Conservation (phyloP, 305 asterid species). For the Stenogyne calaminthoides region DNA sequence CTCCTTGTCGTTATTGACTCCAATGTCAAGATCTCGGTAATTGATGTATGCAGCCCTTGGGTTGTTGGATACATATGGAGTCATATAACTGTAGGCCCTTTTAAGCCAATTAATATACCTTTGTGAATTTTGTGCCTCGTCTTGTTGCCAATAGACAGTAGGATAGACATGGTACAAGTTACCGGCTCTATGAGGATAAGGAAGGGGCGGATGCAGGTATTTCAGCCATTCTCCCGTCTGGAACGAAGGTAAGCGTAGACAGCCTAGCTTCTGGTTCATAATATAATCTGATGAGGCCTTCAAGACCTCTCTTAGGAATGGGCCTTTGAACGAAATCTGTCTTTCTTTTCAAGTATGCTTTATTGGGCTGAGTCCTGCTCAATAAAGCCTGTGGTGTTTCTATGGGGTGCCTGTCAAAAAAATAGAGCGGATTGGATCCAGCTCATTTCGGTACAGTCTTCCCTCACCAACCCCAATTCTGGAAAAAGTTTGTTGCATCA, state of each 20-base stretch:
- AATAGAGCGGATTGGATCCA: conserved; percentile 15
- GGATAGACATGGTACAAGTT: conserved; percentile 24
- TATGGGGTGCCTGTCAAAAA: neutral
- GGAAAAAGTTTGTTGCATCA: conserved; percentile 24
- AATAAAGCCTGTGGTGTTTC: neutral
- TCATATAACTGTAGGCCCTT: conserved; percentile 2
- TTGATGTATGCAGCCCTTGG: conserved; percentile 17
- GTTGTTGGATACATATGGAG: neutral
- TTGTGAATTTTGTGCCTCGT: neutral
- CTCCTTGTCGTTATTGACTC: neutral
- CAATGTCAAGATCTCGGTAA: conserved; percentile 32
- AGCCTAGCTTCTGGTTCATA: neutral
- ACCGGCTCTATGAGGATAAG: conserved; percentile 37
- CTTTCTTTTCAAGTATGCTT: conserved; percentile 29
- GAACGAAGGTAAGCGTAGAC: neutral
- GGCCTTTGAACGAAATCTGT: conserved; percentile 34
- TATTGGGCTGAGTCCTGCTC: neutral
- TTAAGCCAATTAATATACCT: conserved; percentile 15
- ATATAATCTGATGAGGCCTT: conserved; percentile 24
- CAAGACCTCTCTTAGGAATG: conserved; percentile 21
- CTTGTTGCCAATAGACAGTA: neutral
- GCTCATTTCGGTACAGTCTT: conserved; percentile 17
- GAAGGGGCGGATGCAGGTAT: conserved; percentile 23
- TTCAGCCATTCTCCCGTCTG: conserved; percentile 32
- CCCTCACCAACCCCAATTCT: conserved; percentile 15